Conservation (phyloP, 2,329 filamentous ascomycete species). For the Apiospora hydei region DNA sequence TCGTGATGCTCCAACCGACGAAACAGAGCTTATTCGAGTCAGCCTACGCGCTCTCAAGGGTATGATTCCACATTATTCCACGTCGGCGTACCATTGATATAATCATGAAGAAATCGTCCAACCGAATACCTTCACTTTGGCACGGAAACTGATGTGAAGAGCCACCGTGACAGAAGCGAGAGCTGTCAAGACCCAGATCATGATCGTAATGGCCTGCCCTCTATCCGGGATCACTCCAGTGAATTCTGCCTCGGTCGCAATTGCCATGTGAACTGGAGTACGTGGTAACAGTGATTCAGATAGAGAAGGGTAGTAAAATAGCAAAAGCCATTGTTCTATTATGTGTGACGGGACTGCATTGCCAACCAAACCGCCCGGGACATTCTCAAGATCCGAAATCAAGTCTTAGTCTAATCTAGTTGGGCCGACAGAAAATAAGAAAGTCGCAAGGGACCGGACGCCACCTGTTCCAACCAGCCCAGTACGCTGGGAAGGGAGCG, state of each 20-base stretch:
- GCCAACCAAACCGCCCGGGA: too few relatives aligned
- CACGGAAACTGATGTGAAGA: neutral
- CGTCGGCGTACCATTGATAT: neutral
- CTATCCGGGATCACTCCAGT: neutral
- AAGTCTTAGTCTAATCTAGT: too few relatives aligned
- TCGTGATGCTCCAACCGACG: slow-evolving; percentile 5
- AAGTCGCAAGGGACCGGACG: too few relatives aligned
- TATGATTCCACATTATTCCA: too few relatives aligned
- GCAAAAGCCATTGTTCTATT: too few relatives aligned
- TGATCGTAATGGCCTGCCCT: neutral
- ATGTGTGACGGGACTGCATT: too few relatives aligned
- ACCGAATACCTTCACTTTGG: slow-evolving; percentile 9
- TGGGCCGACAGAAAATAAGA: too few relatives aligned
- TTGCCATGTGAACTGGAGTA: neutral
- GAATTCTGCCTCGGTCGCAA: neutral
- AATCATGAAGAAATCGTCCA: slow-evolving; percentile 7
- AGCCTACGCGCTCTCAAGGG: neutral
- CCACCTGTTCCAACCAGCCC: neutral
- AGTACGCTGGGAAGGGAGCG: neutral
- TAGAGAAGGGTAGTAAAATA: neutral
- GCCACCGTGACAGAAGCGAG: neutral
- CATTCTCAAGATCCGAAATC: too few relatives aligned
- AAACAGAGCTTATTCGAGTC: neutral
- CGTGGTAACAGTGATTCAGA: neutral
- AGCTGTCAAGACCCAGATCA: neutral